Evolutionary conservation across 2,329 filamentous ascomycete genomes (phyloP), one percentile per base, ranked within the genome.

Genomic region (Neonectria faginata): DNA sequence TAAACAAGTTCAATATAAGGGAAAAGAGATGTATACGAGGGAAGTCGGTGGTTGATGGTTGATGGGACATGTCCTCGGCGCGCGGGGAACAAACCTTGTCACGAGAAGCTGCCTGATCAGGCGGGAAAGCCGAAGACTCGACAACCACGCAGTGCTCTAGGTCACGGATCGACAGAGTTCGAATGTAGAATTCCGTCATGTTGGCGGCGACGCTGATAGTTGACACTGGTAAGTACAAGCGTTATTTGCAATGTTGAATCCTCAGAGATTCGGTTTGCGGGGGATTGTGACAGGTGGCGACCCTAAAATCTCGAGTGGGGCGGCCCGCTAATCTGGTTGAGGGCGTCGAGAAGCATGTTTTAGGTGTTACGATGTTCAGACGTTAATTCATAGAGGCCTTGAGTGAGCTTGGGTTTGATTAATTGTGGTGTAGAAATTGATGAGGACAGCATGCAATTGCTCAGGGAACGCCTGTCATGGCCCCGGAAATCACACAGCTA

Each of bases 101-200:
- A 18, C 67, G 72, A 55, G 71, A 72, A 3, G 75, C 75, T 3
- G 72, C 75, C 36, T 75, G 71, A 0, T 68, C 68, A 1, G 75
- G 70, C 5, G 75, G 75, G 44, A 77, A 77, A 0, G 75, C 74
- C 0, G 74, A 69, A 1, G 74, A 67, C 29, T 77, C 75, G 2
- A 77, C 70, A 5, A 57, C 50, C 1, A 61, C 53, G 5, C 70
- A 75, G 12, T 64, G 62, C 6, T 76, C 70, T 0, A 77, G 66
- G 41, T 77, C 75, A 2, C 42, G 4, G 3, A 75, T 57, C 4
- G 56, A 60, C 10, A 76, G 55, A 16, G 65, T 65, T 12, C 74
- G 68, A 20, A 75, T 68, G 51, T 75, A 77, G 0, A 68, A 54
- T 14, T 65, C 63, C 70, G 73, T 76, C 20, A 8, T 57, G 10